phyloP scores from a whole-genome alignment of 164 flowering plant species.

The Vitis labrusca region DNA sequence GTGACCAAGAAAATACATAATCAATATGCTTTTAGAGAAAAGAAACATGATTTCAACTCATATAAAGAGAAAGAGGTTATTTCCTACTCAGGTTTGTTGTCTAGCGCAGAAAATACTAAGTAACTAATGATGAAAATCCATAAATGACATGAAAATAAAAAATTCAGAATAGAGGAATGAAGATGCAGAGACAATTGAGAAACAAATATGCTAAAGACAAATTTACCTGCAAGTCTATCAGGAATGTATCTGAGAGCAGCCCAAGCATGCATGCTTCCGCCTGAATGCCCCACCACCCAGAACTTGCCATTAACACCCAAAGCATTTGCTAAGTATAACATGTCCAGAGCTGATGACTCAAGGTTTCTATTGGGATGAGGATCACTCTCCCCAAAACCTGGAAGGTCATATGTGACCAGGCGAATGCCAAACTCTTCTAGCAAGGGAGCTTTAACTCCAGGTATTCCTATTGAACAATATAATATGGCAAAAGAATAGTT shows the following conservation, averaged over 20 bases:
- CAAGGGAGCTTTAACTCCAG: slow-evolving; percentile 64
- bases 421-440: slow-evolving; percentile 84
- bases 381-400: slow-evolving; percentile 99
- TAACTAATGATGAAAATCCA: too few relatives aligned
- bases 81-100: not conserved
- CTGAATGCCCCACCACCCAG: slow-evolving; percentile 86
- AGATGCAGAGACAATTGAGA: too few relatives aligned
- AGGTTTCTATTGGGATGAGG: slow-evolving; percentile 80
- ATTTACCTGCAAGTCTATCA: slow-evolving; percentile 71
- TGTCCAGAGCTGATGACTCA: slow-evolving; percentile 77
- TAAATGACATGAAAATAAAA: not conserved
- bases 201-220: not conserved
- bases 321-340: slow-evolving; percentile 59
- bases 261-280: slow-evolving; percentile 85
- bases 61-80: not conserved
- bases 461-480: slow-evolving; percentile 46
- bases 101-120: not conserved
- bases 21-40: not conserved
- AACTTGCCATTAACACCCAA: slow-evolving; percentile 68
- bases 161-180: not conserved
- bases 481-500: not conserved
- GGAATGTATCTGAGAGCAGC: slow-evolving; percentile 87
- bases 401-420: slow-evolving; percentile 86
- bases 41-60: not conserved
- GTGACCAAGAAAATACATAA: not conserved